phyloP scores from a whole-genome alignment of 2,329 filamentous ascomycete species.

The Neospermospora avenae region DNA sequence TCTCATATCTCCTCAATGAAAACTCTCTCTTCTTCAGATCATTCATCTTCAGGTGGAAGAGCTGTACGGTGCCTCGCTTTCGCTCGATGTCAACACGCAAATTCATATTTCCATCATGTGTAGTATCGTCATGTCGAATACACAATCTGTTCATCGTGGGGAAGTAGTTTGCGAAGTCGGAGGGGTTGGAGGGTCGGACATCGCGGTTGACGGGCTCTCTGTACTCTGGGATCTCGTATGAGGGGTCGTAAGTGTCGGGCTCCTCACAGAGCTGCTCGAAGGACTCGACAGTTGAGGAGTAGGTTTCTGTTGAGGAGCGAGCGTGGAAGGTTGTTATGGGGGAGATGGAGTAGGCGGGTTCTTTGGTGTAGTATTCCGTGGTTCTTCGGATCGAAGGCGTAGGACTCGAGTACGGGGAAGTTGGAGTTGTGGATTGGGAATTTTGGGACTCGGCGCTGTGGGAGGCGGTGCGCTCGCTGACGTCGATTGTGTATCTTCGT shows the following conservation, averaged over 20 bases:
- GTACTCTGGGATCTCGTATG: slow-evolving; percentile 37
- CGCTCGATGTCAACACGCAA: slow-evolving; percentile 76
- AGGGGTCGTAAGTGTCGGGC: slow-evolving; percentile 38
- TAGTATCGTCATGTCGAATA: slow-evolving; percentile 88
- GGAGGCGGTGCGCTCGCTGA: slow-evolving; percentile 38
- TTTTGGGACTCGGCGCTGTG: slow-evolving; percentile 45
- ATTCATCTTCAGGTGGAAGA: slow-evolving; percentile 95
- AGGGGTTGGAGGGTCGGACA: slow-evolving; percentile 72
- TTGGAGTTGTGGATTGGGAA: slow-evolving; percentile 47
- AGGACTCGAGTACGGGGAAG: slow-evolving; percentile 44
- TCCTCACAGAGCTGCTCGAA: slow-evolving; percentile 52
- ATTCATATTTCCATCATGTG: slow-evolving; percentile 94
- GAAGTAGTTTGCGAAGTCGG: slow-evolving; percentile 81
- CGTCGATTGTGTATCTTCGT: slow-evolving; percentile 27
- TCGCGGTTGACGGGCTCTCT: slow-evolving; percentile 61
- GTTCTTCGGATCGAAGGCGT: slow-evolving; percentile 25
- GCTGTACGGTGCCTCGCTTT: slow-evolving; percentile 64
- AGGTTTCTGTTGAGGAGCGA: slow-evolving; percentile 60
- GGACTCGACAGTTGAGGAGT: slow-evolving; percentile 69
- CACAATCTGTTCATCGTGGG: slow-evolving; percentile 77
- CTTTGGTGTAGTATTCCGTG: slow-evolving; percentile 18
- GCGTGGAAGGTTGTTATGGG: slow-evolving; percentile 28
- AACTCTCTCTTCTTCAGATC: slow-evolving; percentile 84
- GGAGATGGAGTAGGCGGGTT: slow-evolving; percentile 24
- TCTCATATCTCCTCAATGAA: slow-evolving; percentile 85